Percentiles rank a stretch among this genome's conserved stretches.
These are phyloP conservation scores for Stentor coeruleus DNA, from an alignment of 73 alveolate genomes.

Conservation along the genomic window DNA sequence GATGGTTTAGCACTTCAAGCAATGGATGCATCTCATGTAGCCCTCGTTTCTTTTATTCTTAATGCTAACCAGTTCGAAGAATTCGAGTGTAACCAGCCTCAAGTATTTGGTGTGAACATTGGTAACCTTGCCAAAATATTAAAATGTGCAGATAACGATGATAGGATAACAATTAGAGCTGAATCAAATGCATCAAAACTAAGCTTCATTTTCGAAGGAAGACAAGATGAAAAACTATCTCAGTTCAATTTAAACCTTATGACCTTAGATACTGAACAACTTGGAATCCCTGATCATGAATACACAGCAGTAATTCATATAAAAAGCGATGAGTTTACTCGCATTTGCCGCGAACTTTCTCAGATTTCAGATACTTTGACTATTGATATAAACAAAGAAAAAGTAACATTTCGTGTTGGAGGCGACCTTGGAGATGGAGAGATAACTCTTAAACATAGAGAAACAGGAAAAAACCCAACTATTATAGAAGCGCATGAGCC, in stretches of 20 bases:
- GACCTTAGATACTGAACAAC: conserved; percentile 93
- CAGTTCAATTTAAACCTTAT: conserved; percentile 94
- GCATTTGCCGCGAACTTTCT: conserved; percentile 90
- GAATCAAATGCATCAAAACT: conserved; percentile 90
- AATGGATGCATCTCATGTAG: conserved; percentile 99
- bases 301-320: conserved; percentile 84
- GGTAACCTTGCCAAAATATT: conserved; percentile 89
- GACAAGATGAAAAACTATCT: conserved; percentile 83
- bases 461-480: conserved; percentile 7
- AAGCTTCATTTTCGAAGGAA: conserved; percentile 87
- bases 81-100: conserved; percentile 86
- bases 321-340: conserved; percentile 89
- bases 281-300: conserved; percentile 97
- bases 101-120: conserved; percentile 88
- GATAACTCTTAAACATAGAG: conserved; percentile 72
- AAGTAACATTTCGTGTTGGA: conserved; percentile 80
- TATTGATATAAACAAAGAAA: conserved; percentile 77
- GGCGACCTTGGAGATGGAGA: conserved; percentile 97
- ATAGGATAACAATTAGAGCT: conserved; percentile 88
- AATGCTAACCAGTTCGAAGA: conserved; percentile 93
- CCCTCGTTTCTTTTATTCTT: conserved; percentile 90
- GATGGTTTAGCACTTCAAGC: conserved; percentile 98
- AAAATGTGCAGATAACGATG: conserved; percentile 96
- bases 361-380: conserved; percentile 84
- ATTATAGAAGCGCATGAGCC: conserved; percentile 47